These are phyloP conservation scores for Tephrocybe sp. DNA, from an alignment of 768 basidiomycete genomes.

Conservation along the genomic window DNA sequence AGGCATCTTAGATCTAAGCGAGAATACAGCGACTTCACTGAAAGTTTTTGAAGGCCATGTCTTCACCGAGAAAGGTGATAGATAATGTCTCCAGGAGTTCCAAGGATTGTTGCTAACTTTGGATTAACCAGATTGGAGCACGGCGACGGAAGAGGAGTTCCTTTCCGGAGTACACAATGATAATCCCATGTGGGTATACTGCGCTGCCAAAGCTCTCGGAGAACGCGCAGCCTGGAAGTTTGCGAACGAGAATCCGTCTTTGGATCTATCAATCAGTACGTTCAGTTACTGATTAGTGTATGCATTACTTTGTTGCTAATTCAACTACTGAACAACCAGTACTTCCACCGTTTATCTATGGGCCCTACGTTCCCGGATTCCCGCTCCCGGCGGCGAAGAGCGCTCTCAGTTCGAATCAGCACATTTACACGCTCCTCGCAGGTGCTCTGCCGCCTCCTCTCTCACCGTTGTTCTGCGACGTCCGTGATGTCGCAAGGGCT, in stretches of 20 bases:
- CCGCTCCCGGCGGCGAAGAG: constrained; percentile 13
- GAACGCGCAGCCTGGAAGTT: constrained; percentile 39
- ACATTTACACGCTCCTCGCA: constrained; percentile 24
- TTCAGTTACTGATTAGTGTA: neutral
- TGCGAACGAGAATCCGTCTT: constrained; percentile 30
- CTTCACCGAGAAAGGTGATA: constrained; percentile 23
- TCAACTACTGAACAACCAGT: constrained; percentile 17
- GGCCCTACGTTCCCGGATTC: constrained; percentile 25
- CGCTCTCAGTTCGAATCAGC: constrained; percentile 23
- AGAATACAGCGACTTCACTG: constrained; percentile 10
- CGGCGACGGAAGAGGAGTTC: constrained; percentile 26
- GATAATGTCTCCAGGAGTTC: neutral
- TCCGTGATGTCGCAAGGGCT: constrained; percentile 28
- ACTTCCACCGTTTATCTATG: constrained; percentile 30
- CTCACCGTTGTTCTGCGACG: constrained; percentile 24
- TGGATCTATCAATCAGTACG: constrained; percentile 33
- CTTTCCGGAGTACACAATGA: constrained; percentile 12
- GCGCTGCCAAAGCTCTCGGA: constrained; percentile 33
- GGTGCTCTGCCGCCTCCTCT: constrained; percentile 19
- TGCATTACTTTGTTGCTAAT: neutral
- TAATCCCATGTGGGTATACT: constrained; percentile 25
- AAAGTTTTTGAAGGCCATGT: constrained; percentile 17
- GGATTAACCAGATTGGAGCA: constrained; percentile 28
- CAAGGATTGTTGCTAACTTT: neutral
- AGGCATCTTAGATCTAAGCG: neutral